Conservation (phyloP, 306 rosid genomes). For the Carpinus viminea region DNA sequence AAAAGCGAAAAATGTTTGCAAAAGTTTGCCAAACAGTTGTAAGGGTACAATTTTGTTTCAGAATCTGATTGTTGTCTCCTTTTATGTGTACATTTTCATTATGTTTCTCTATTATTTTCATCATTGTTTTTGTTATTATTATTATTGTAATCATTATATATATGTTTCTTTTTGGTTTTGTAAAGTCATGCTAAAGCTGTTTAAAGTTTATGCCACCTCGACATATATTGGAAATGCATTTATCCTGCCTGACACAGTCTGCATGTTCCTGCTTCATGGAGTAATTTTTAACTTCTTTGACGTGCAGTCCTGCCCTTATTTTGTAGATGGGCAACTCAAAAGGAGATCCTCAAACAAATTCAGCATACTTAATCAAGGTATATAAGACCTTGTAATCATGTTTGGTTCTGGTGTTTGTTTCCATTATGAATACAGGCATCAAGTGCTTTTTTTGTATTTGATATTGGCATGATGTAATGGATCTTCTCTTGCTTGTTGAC, state of each 20-base stretch:
- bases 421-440: conserved; percentile 8
- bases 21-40: not conserved
- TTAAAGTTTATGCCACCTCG: not conserved
- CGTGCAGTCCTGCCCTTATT: conserved; percentile 86
- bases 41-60: not conserved
- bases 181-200: not conserved
- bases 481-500: conserved; percentile 18
- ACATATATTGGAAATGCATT: not conserved
- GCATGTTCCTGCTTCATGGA: conserved; percentile 30
- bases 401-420: conserved; percentile 19
- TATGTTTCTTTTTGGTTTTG: not conserved
- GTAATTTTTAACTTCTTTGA: conserved; percentile 72
- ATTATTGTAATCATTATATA: not conserved
- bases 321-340: conserved; percentile 67
- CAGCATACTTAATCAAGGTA: conserved; percentile 84
- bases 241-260: not conserved
- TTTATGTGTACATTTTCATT: no score
- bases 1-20: no score
- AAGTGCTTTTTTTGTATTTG: not conserved
- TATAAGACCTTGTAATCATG: conserved; percentile 24
- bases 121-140: not conserved
- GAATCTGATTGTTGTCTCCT: not conserved
- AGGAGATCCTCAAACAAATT: conserved; percentile 64
- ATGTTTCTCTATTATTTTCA: not conserved
- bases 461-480: conserved; percentile 22